phyloP scores from a whole-genome alignment of 352 stramenopile species.

The Phytophthora rubi region DNA sequence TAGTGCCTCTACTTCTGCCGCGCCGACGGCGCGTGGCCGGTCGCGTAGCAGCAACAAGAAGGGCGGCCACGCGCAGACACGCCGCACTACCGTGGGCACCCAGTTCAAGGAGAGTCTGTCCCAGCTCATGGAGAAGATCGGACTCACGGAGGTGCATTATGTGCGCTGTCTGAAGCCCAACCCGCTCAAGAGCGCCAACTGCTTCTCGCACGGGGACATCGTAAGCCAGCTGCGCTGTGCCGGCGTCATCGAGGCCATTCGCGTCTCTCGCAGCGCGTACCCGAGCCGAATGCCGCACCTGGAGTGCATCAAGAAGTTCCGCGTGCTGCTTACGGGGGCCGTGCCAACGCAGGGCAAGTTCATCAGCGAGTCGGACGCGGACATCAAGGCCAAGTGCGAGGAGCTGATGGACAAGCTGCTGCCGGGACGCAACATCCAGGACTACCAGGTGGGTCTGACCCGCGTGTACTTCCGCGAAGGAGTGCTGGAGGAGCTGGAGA shows the following conservation, averaged over 20 bases:
- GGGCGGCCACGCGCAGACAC: slow-evolving; percentile 57
- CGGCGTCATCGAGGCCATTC: slow-evolving; percentile 88
- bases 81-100: slow-evolving; percentile 78
- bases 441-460: slow-evolving; percentile 87
- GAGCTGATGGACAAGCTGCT: slow-evolving; percentile 74
- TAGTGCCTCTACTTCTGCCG: slow-evolving; percentile 2
- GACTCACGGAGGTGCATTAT: slow-evolving; percentile 86
- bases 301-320: slow-evolving; percentile 86
- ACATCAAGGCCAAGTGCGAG: slow-evolving; percentile 67
- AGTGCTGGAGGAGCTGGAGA: slow-evolving; percentile 81
- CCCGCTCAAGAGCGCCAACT: slow-evolving; percentile 70
- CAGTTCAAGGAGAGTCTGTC: slow-evolving; percentile 89
- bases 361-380: slow-evolving; percentile 53
- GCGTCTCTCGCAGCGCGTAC: slow-evolving; percentile 86
- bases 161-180: slow-evolving; percentile 90
- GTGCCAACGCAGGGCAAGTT: slow-evolving; percentile 40
- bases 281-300: slow-evolving; percentile 78
- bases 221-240: slow-evolving; percentile 86
- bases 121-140: slow-evolving; percentile 88
- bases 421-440: slow-evolving; percentile 72
- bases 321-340: slow-evolving; percentile 46
- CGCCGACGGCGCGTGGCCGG: slow-evolving; percentile 21
- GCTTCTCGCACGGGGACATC: slow-evolving; percentile 75
- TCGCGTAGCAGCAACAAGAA: slow-evolving; percentile 48
- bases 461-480: slow-evolving; percentile 89